Base-by-base conservation (phyloP, 2,329 filamentous ascomycete species). In the Aspergillus sclerotialis region DNA sequence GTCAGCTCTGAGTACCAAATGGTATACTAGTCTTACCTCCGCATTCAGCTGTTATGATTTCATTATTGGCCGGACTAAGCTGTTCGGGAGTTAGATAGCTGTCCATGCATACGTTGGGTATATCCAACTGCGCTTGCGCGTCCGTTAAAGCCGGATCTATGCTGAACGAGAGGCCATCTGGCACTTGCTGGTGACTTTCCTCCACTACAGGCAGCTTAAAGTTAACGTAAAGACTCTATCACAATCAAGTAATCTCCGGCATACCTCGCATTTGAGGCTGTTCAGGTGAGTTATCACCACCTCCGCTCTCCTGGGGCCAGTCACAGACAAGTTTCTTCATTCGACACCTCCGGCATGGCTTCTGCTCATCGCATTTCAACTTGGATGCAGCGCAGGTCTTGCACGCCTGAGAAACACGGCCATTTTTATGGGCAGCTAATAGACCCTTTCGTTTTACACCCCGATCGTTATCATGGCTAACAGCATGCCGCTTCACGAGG, bases 331-430 rank as follows among this genome's bases (percentile, higher is more conserved):
- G 63, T 43, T 63, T 62, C n/a, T n/a, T 71, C 44, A 69, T 69
- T 26, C 55, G 61, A 50, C 71, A 75, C 29, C 71, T 58, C 40
- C 60, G 67, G 46, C 71, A 75, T 6, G 71, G 71, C 52, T 74
- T 74, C 29, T 67, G 61, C 41, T 75, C 70, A 39, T 73, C 69
- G 40, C 71, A 75, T 45, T 70, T 69, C 13, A 75, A 55, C 44
- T 75, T 71, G 3, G 68, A 64, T 14, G 63, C 59, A 14, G 71
- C 70, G 40, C 71, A 74, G 4, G 67, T 60, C 38, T 69, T 69
- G 40, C 71, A 75, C 1, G 71, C 71, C 48, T 73, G 69, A 4
- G 61, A 66, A 4, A 69, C 67, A 5, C 67, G 56, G 8, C 51
- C 50, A 28, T 46, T 50, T 27, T 51, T 53, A 17, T 45, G 19